Base-by-base conservation (phyloP, 2,329 filamentous ascomycete species). In the Neofusicoccum sp. region DNA sequence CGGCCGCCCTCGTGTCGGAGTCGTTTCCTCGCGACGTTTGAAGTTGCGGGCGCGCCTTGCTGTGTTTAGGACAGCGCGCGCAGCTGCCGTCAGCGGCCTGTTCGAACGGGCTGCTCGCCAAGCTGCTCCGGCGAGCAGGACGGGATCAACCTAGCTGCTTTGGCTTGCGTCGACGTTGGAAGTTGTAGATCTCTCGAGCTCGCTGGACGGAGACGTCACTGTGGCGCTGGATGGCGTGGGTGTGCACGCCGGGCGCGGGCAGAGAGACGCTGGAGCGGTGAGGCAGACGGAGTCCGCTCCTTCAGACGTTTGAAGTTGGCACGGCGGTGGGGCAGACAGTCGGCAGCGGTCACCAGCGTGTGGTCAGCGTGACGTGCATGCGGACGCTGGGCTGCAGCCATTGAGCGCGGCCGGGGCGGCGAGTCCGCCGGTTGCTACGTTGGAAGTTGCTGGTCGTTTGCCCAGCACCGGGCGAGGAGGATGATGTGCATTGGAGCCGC, bases 1-100 rank as follows among this genome's bases (percentile, higher is more conserved):
- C 12, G 16, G 49, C 14, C 29, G 41, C 16, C 54, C 54, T 45
- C 54, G 54, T 58, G 54, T 45, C 54, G 54, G 54, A 58, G 54
- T 58, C 54, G 54, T 16, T 58, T 44, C 4, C 41, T 44, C 41
- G 31, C 45, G 54, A 58, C 54, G 54, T 45, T 58, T 31, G 54
- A 58, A 34, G 54, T 58, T 58, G 16, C 28, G 36, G 50, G 6
- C 11, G 22, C 31, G 36, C 22, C 36, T 12, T 14, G 37, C 37
- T 56, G 28, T 22, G 52, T 56, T 44, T 29, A 56, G 52, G 52
- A 16, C 29, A 44, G 22, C 37, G 52, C 52, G 37, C 52, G 29
- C 7, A 28, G 22, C 50, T n/a, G 37, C 9, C 31, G 12, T 12
- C 11, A 16, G 36, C 52, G 14, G 49, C 29, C 6, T 34, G 31